These are phyloP conservation scores for Cryomyces antarcticus DNA, from an alignment of 495 filamentous ascomycete species.

Conservation along the genomic window DNA sequence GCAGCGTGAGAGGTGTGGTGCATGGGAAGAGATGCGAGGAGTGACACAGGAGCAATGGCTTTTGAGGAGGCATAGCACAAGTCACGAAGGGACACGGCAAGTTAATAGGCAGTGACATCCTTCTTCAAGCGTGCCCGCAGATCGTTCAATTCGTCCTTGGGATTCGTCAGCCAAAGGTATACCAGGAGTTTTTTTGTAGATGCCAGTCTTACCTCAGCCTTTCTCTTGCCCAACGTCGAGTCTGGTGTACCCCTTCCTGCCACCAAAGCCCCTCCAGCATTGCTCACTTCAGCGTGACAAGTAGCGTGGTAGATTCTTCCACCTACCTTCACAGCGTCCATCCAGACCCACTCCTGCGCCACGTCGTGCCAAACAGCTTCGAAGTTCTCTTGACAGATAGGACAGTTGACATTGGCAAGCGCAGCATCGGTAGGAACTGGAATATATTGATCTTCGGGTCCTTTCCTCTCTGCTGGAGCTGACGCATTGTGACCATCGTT, in stretches of 20 bases:
- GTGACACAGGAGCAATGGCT: too few relatives aligned
- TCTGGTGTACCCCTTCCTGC: constrained; percentile 15
- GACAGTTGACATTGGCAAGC: constrained; percentile 52
- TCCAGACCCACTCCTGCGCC: constrained; percentile 92
- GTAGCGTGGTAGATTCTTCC: constrained; percentile 71
- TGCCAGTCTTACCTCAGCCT: constrained; percentile 12
- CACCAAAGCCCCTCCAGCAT: constrained; percentile 24
- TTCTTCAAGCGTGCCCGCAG: neutral
- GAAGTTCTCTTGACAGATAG: constrained; percentile 90
- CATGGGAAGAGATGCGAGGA: too few relatives aligned
- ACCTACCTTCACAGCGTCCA: constrained; percentile 65
- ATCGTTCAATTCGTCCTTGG: neutral
- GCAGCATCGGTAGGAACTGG: constrained; percentile 60
- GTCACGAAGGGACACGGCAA: too few relatives aligned
- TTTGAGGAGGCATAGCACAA: too few relatives aligned
- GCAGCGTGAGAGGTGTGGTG: too few relatives aligned
- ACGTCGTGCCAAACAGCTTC: constrained; percentile 77
- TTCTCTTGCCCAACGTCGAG: constrained; percentile 18
- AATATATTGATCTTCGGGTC: constrained; percentile 54
- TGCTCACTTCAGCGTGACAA: constrained; percentile 69
- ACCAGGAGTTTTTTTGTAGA: neutral
- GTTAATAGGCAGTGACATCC: neutral
- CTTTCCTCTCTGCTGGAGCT: constrained; percentile 22
- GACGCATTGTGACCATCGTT: too few relatives aligned
- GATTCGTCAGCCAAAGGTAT: neutral